Evolutionary conservation across 2,329 filamentous ascomycete genomes (phyloP).

Genomic region (Knoxdaviesia proteae): DNA sequence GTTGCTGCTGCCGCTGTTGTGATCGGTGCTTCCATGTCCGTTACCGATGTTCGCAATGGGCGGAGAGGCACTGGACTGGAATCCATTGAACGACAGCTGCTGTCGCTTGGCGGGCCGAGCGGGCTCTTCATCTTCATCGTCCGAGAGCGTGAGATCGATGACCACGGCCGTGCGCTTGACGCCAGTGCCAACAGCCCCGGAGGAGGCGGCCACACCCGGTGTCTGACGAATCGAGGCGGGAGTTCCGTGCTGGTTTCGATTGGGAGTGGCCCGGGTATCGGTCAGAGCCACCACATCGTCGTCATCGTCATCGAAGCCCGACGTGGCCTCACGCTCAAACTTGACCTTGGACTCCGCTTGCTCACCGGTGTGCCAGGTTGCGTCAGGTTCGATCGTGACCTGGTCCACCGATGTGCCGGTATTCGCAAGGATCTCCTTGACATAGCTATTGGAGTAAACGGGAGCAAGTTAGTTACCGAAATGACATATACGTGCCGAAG

Average conservation of each 20-base stretch:
- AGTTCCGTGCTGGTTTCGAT: not conserved
- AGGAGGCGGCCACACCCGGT: not conserved
- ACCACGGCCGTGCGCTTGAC: constrained; percentile 30
- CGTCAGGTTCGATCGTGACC: constrained; percentile 76
- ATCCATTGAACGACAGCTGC: constrained; percentile 2
- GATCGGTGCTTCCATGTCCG: too few species aligned
- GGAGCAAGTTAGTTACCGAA: not conserved
- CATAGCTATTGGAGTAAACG: constrained; percentile 37
- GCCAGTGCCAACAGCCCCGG: constrained; percentile 12
- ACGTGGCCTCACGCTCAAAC: not conserved
- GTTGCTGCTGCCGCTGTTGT: too few species aligned
- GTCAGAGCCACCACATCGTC: constrained; percentile 13
- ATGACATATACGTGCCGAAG: not conserved
- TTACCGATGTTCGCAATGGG: too few species aligned
- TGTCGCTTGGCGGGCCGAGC: constrained; percentile 26
- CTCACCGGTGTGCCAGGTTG: constrained; percentile 38
- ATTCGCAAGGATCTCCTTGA: constrained; percentile 62
- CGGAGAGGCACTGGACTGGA: too few species aligned
- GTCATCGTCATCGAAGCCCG: constrained; percentile 21
- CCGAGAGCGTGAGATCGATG: constrained; percentile 38
- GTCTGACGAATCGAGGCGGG: not conserved
- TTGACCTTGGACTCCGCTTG: not conserved
- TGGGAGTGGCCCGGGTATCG: constrained; percentile 1
- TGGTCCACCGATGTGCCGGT: constrained; percentile 57
- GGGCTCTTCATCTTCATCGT: constrained; percentile 30